phyloP scores from a whole-genome alignment of 495 filamentous ascomycete genomes.

The Aspergillus heteromorphus region DNA sequence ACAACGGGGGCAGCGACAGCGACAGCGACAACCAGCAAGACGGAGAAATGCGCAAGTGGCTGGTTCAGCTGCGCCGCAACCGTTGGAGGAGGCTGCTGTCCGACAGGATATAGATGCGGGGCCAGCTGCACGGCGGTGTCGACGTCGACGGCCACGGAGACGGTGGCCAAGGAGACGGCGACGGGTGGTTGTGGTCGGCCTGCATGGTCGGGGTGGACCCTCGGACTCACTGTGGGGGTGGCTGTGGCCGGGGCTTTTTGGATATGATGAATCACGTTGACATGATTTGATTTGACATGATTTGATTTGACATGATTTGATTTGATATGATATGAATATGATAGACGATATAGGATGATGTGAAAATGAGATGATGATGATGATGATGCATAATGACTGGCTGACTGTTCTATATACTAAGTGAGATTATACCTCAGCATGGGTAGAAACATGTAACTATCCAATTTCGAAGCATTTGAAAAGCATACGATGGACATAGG shows the following conservation, averaged over 20 bases:
- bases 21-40: slow-evolving; percentile 8
- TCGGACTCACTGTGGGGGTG: slow-evolving; percentile 2
- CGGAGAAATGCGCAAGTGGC: slow-evolving; percentile 59
- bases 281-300: too few species aligned
- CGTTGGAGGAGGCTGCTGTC: slow-evolving; percentile 73
- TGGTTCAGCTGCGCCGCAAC: slow-evolving; percentile 71
- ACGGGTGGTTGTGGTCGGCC: background rate
- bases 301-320: too few species aligned
- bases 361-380: slow-evolving; percentile 3
- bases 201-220: background rate
- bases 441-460: too few species aligned
- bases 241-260: slow-evolving; percentile 8
- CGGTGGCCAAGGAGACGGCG: slow-evolving; percentile 56
- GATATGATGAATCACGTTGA: slow-evolving; percentile 8
- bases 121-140: slow-evolving; percentile 59
- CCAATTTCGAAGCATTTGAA: too few species aligned
- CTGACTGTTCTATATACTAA: background rate
- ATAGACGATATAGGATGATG: too few species aligned
- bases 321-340: too few species aligned
- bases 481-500: too few species aligned
- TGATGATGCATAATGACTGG: slow-evolving; percentile 1
- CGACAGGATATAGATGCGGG: slow-evolving; percentile 67
- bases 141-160: slow-evolving; percentile 38
- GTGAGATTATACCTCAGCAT: too few species aligned
- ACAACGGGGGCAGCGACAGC: slow-evolving; percentile 20